Conservation (phyloP, 495 filamentous ascomycete species). For the Talaromyces liani region DNA sequence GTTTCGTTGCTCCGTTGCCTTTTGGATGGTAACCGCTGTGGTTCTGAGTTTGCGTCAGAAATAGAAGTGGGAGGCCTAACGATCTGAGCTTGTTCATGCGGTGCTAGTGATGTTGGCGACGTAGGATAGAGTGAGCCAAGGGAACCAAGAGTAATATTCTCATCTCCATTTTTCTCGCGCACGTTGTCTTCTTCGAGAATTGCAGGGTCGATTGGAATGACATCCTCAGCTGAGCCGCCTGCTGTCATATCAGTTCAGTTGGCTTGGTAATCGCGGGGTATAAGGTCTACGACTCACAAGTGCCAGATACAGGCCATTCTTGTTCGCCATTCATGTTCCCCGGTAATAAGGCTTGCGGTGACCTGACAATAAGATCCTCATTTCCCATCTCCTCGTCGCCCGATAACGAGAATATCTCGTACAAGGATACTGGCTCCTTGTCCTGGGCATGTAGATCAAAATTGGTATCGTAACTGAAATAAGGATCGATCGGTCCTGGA, state of each 20-base stretch:
- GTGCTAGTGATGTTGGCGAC: not conserved
- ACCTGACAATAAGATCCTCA: not conserved
- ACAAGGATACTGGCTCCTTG: not conserved
- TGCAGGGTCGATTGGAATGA: slow-evolving; percentile 4
- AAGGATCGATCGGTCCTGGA: not conserved
- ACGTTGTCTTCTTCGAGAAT: slow-evolving; percentile 1
- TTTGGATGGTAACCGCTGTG: slow-evolving; percentile 2
- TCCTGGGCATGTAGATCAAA: not conserved
- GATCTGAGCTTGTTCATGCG: too few species aligned
- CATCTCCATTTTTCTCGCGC: slow-evolving; percentile 3
- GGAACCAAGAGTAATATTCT: not conserved
- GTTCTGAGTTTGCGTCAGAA: not conserved
- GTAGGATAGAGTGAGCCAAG: slow-evolving; percentile 1
- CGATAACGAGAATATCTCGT: not conserved
- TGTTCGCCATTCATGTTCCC: slow-evolving; percentile 1
- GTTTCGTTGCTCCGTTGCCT: not conserved
- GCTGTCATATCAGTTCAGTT: not conserved
- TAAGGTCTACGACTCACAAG: slow-evolving; percentile 1
- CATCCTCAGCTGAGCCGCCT: slow-evolving; percentile 1
- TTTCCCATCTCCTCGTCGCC: not conserved
- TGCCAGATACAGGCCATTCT: not conserved
- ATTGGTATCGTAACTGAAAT: not conserved
- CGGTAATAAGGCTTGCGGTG: not conserved
- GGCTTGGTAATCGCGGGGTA: not conserved
- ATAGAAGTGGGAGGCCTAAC: too few species aligned